A percentile compares a stretch with the other conserved stretches of the same genome.
These are phyloP conservation scores for Eucalyptus cladocalyx DNA, from an alignment of 345 rosid genomes.

Conservation along the genomic window DNA sequence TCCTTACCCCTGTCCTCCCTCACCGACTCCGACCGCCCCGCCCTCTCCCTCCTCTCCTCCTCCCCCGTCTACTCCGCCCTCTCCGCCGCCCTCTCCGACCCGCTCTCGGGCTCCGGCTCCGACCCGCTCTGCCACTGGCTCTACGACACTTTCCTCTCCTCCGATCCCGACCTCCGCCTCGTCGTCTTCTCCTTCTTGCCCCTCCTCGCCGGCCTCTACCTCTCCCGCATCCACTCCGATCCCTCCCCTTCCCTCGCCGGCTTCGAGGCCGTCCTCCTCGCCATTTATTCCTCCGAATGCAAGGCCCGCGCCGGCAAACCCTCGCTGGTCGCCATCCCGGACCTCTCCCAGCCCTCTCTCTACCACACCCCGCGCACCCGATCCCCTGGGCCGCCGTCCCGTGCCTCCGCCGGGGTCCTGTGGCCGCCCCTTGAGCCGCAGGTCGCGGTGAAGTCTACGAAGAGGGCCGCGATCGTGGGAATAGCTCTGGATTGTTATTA, in stretches of 20 bases:
- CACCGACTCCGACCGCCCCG: constrained; percentile 90
- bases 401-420: constrained; percentile 12
- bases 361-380: constrained; percentile 64
- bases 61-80: constrained; percentile 46
- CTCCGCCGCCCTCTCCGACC: constrained; percentile 31
- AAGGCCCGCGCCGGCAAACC: constrained; percentile 81
- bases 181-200: constrained; percentile 83
- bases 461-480: constrained; percentile 12
- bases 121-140: constrained; percentile 97
- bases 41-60: constrained; percentile 81
- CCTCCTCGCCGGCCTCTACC: constrained; percentile 52
- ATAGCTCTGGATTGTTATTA: constrained; percentile 63
- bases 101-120: constrained; percentile 74
- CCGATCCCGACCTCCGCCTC: constrained; percentile 82
- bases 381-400: constrained; percentile 14
- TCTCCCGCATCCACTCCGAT: constrained; percentile 73
- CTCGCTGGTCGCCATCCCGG: constrained; percentile 57
- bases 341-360: constrained; percentile 87
- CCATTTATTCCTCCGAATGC: constrained; percentile 67
- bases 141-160: constrained; percentile 73
- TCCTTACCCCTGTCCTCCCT: constrained; percentile 59
- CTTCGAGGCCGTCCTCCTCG: constrained; percentile 88
- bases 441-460: constrained; percentile 1
- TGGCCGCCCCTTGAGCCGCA: constrained; percentile 6
- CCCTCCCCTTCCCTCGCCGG: constrained; percentile 82